Percentiles rank a stretch among this genome's conserved stretches.
Evolutionary conservation across 371 early-diverging fungal species (phyloP).

Genomic region (Mortierella sp.): DNA sequence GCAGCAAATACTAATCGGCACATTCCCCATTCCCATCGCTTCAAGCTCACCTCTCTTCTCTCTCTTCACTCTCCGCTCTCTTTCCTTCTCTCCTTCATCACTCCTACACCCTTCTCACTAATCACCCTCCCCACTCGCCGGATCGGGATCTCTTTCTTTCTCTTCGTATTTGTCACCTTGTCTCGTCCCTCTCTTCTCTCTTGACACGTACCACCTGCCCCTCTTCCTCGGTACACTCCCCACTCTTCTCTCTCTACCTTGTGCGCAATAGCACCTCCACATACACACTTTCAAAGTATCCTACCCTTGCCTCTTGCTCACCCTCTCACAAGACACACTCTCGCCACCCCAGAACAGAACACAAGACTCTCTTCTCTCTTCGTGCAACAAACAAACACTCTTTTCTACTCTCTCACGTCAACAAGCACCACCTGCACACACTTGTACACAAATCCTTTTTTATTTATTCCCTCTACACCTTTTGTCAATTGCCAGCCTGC

Average conservation of each 20-base stretch:
- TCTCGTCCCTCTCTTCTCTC: neutral
- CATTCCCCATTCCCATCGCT: neutral
- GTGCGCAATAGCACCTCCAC: neutral
- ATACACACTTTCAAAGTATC: neutral
- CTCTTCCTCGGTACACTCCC: neutral
- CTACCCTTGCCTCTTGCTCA: no score
- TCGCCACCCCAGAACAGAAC: neutral
- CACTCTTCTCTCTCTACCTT: neutral
- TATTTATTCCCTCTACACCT: neutral
- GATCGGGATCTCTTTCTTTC: neutral
- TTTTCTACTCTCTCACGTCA: neutral
- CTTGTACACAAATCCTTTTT: neutral
- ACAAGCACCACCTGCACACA: slow-evolving; percentile 4
- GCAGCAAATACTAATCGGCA: no score
- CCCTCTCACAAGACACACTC: slow-evolving; percentile 3
- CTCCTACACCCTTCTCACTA: neutral
- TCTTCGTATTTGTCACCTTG: neutral
- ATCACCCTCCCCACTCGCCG: no score
- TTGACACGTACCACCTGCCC: neutral
- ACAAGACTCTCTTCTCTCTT: neutral
- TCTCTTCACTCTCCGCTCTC: neutral
- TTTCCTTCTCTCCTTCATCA: neutral
- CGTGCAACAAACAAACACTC: neutral
- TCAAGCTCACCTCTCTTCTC: neutral
- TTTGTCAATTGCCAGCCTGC: neutral